Percentiles rank a stretch among this genome's conserved stretches.
These are phyloP conservation scores for Tricholoma matsutake DNA, from an alignment of 768 basidiomycete genomes.

Conservation along the genomic window DNA sequence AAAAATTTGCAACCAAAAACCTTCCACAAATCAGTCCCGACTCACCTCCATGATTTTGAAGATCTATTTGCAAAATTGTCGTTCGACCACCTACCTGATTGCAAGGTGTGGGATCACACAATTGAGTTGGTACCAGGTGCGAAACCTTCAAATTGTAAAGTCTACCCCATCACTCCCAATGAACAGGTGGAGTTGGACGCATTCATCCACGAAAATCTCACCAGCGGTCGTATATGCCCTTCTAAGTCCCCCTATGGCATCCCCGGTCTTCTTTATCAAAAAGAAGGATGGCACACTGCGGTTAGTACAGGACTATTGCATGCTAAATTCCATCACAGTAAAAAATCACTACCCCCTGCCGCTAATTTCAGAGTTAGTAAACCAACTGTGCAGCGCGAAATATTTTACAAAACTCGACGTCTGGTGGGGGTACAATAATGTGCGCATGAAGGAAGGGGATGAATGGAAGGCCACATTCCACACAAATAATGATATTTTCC, in stretches of 20 bases:
- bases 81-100: background rate
- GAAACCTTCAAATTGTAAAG: background rate
- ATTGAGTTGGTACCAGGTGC: conserved; percentile 12
- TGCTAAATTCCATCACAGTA: background rate
- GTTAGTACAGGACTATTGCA: background rate
- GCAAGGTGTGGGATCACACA: conserved; percentile 9
- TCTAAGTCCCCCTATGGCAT: background rate
- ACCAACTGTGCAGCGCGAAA: conserved; percentile 13
- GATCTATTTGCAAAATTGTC: too few relatives aligned
- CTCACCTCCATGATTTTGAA: too few relatives aligned
- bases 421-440: background rate
- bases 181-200: background rate
- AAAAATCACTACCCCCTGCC: background rate
- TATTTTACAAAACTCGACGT: conserved; percentile 36
- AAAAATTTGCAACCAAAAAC: too few relatives aligned
- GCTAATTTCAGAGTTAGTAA: background rate
- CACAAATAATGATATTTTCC: too few relatives aligned
- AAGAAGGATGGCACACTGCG: background rate
- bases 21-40: too few relatives aligned
- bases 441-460: too few relatives aligned
- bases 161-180: background rate
- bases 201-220: background rate
- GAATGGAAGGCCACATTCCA: too few relatives aligned
- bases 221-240: background rate
- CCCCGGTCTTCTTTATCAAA: background rate